These are phyloP conservation scores for Clausena lansium DNA, from an alignment of 345 rosid genomes.

Conservation along the genomic window DNA sequence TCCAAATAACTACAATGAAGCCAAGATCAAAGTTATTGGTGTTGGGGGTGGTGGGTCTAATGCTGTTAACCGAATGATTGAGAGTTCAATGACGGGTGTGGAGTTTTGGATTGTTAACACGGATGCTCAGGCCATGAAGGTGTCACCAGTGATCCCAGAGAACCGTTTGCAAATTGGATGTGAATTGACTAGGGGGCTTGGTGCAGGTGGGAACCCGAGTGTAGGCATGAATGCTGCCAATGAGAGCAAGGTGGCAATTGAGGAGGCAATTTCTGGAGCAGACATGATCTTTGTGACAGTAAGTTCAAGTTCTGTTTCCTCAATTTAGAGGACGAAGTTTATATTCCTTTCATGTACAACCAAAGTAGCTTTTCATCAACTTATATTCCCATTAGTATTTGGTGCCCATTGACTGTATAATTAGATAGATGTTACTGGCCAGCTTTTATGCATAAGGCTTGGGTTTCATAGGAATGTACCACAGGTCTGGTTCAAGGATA, in stretches of 20 bases:
- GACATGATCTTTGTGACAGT: slow-evolving; percentile 98
- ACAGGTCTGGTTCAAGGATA: not conserved
- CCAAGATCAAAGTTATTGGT: slow-evolving; percentile 90
- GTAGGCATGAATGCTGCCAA: slow-evolving; percentile 93
- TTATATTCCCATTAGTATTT: not conserved
- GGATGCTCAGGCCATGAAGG: slow-evolving; percentile 80
- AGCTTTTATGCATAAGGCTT: not conserved
- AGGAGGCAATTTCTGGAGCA: slow-evolving; percentile 79
- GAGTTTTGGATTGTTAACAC: slow-evolving; percentile 95
- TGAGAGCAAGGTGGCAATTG: slow-evolving; percentile 78
- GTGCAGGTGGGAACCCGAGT: slow-evolving; percentile 95
- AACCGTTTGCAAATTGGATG: slow-evolving; percentile 81
- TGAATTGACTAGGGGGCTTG: slow-evolving; percentile 90
- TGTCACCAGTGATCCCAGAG: slow-evolving; percentile 72
- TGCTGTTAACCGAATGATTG: slow-evolving; percentile 94
- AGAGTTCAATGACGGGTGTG: slow-evolving; percentile 79
- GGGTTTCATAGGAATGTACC: not conserved
- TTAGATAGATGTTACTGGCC: not conserved
- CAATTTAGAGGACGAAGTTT: not conserved
- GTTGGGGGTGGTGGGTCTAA: slow-evolving; percentile 97
- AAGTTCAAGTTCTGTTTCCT: slow-evolving; percentile 28
- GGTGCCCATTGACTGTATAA: not conserved
- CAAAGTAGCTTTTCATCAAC: not conserved
- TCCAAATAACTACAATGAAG: slow-evolving; percentile 55
- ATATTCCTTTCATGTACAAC: not conserved